Evolutionary conservation across 345 rosid species (phyloP), one percentile per base, ranked within the genome.

Genomic region (Dipteronia dyeriana): DNA sequence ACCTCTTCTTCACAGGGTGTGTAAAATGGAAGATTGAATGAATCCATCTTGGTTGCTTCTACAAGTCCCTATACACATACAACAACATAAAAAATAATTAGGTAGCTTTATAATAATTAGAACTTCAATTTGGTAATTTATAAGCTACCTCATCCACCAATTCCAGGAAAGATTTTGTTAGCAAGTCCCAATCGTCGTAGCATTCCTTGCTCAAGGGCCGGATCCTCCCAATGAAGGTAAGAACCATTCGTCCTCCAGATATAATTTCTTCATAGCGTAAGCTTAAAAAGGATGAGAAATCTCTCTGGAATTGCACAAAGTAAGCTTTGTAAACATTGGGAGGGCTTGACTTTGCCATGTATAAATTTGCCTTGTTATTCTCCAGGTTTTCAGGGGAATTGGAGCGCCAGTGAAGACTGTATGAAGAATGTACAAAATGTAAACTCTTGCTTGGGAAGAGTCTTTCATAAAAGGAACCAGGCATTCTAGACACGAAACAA

Each of bases 381-480:
- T 75, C 26, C 11, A 80, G 76, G 7, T 69, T 75, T 26, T 70
- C 81, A 0, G 85, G 83, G 54, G 80, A 88, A 86, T 80, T 75
- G 49, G 88, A 86, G 19, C 80, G 82, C 78, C 78, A 85, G 61
- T 84, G 87, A 17, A 85, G 68, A 68, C 87, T 78, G 22, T 78
- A 87, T n/a, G 84, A 86, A 23, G 87, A 83, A 64, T 80, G 83
- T 1, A 77, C 29, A 64, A 84, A 81, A 75, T 88, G 87, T 9
- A 83, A 76, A 34, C 75, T 76, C 1, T 64, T 73, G 7, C 65
- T 41, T 29, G 87, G 81, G 19, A 89, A 85, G 29, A 91, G 90
- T 72, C 86, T 89, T 1, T 76, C 78, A n/a, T 88, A 85, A 64
- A 89, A 88, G n/a, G 84, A 84, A 43, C 91, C 90, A 0, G 91